Conservation (phyloP, 371 early-diverging fungal species). For the Lichtheimia ramosa region DNA sequence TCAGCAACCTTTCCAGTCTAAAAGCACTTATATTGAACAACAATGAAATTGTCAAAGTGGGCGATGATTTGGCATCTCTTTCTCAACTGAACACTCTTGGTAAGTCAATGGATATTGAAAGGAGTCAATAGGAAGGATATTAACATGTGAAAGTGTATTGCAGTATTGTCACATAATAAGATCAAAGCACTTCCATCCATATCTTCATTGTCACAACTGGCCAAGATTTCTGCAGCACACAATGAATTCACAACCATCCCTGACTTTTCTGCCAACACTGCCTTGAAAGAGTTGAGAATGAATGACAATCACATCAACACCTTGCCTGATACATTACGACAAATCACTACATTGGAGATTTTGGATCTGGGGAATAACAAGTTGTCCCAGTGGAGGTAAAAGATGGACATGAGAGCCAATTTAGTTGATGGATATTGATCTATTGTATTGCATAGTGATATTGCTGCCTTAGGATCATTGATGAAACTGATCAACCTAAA, state of each 20-base stretch:
- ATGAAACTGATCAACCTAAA: constrained; percentile 69
- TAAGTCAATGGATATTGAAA: constrained; percentile 16
- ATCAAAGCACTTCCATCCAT: constrained; percentile 62
- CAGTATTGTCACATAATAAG: constrained; percentile 81
- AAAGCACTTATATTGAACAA: constrained; percentile 85
- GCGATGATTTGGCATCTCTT: constrained; percentile 56
- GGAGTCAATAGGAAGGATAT: background rate
- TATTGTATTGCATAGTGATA: constrained; percentile 32
- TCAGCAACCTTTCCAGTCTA: constrained; percentile 58
- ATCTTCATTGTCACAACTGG: constrained; percentile 55
- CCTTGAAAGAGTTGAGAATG: constrained; percentile 74
- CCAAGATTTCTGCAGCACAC: constrained; percentile 78
- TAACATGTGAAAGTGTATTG: background rate
- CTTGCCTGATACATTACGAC: constrained; percentile 64
- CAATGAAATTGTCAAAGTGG: constrained; percentile 68
- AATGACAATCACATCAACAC: constrained; percentile 73
- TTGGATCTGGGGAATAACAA: constrained; percentile 77
- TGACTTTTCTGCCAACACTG: constrained; percentile 54
- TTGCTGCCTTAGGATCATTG: constrained; percentile 65
- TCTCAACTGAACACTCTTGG: constrained; percentile 72
- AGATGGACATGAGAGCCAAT: background rate
- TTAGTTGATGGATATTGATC: background rate
- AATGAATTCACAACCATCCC: constrained; percentile 72
- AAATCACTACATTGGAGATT: constrained; percentile 61
- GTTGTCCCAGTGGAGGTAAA: constrained; percentile 60